Evolutionary conservation across 352 stramenopile species (phyloP), one percentile per base, ranked within the genome.

Genomic region (Phytopythium kandeliae): DNA sequence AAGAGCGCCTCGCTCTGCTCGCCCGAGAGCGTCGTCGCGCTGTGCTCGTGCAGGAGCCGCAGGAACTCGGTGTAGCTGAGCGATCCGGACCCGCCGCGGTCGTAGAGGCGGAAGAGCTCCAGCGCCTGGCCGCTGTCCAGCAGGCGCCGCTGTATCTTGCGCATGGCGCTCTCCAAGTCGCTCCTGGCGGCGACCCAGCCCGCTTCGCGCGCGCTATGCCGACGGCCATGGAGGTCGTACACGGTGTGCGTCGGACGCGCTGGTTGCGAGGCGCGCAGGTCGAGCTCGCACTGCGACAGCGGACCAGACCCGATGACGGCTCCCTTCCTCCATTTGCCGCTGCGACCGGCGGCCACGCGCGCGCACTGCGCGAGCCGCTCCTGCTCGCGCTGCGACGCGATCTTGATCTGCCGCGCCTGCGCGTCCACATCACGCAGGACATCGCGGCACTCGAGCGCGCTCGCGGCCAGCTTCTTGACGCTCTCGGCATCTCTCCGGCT

Each of bases 161-260:
- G 55, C 62, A 85, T 81, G 2, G 72, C 74, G 4, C 63, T 67
- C 19, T 76, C 69, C 10, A 90, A 63, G 3, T 65, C 44, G 43
- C 51, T 70, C 11, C 71, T 44, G 0, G 51, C 49, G 0, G 51
- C 53, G n/a, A 88, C 36, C 11, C 61, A 45, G 0, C 37, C 57
- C 7, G 69, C 61, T 24, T 76, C 53, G 0, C 51, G 40, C 15
- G 65, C 56, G 33, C 53, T 55, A 35, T 74, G 76, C 4, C 71
- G 72, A 2, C 74, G 65, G 2, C 78, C 78, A 12, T 90, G 71
- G 9, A 85, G 69, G 57, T 89, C 78, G 49, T 86, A 89, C 37
- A 87, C 67, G 40, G n/a, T 57, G 38, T 42, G 41, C 31, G 44
- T 35, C 24, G n/a, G 2, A 40, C 17, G 42, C 34, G 9, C 25